Base-by-base conservation (phyloP, 2,329 filamentous ascomycete genomes). In the Alternaria tenuissima region DNA sequence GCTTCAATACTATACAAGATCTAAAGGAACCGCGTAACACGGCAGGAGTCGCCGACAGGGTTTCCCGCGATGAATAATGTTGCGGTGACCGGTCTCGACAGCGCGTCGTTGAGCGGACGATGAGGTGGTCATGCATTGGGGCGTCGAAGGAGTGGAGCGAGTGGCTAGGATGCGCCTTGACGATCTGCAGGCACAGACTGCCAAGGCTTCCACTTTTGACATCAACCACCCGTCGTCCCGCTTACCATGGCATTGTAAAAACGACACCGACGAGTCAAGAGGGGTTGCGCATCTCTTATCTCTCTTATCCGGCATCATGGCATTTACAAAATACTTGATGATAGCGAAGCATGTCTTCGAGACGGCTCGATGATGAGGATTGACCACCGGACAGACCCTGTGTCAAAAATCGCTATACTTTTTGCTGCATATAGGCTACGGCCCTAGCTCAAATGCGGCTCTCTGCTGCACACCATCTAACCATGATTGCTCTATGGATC, bases 101-200 rank as follows among this genome's bases (percentile, higher is more conserved):
- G 57, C 48, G 57, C 47, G 60, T 55, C 63, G 62, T 68, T 71
- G 65, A 60, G 64, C 58, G 41, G 61, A 46, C 52, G 55, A 59
- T 63, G 64, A 63, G 66, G 54, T 68, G 66, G 65, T 66, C 52
- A 61, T 68, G 68, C 67, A 70, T 64, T 65, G 62, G 47, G 46
- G 46, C 54, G 61, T 63, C 59, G 57, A 32, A 56, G 55, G 52
- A 63, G 62, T 63, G 62, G 62, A 70, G 63, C 64, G 47, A 59
- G 42, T 68, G 64, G 65, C 60, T 56, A 57, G 57, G 52, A 57
- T 38, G 49, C 32, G 48, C 11, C 59, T 34, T 41, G 55, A 61
- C 52, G 54, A 70, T 69, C 62, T 73, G 66, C 69, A 65, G 55
- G 64, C 57, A 64, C 70, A 70, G 67, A 55, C 38, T 32, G 65